Evolutionary conservation across 176 grass and related monocot species (phyloP).

Genomic region (Saccharum spontaneum): DNA sequence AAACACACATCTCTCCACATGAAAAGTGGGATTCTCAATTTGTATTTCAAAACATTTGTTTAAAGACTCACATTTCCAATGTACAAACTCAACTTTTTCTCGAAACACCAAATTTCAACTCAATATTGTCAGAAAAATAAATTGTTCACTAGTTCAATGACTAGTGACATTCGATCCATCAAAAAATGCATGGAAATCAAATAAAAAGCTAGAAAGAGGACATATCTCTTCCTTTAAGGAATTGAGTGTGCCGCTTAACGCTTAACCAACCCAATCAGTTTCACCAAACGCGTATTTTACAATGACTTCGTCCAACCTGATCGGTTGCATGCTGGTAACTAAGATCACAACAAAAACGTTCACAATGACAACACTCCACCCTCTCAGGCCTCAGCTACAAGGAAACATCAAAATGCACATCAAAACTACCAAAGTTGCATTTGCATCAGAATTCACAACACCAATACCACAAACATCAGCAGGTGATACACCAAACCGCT

Average conservation of each 20-base stretch:
- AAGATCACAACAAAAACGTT: background rate
- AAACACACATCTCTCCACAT: background rate
- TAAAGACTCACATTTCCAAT: background rate
- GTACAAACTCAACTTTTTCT: background rate
- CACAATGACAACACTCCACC: background rate
- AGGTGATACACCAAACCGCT: background rate
- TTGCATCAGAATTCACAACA: slow-evolving; percentile 12
- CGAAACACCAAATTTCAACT: background rate
- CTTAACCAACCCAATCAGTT: background rate
- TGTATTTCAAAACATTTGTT: background rate
- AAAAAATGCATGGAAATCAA: background rate
- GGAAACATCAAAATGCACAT: background rate
- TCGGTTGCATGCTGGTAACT: background rate
- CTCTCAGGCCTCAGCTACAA: background rate
- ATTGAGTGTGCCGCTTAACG: background rate
- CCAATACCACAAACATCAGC: slow-evolving; percentile 22
- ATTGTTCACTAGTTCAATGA: background rate
- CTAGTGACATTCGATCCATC: background rate
- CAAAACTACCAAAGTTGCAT: background rate
- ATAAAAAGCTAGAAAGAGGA: background rate
- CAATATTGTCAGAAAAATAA: background rate
- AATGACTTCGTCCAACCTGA: background rate
- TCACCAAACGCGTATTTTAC: slow-evolving; percentile 12
- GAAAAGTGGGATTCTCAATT: background rate
- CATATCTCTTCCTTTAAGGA: background rate